Conservation (phyloP, 208 protist genomes). For the Crithidia bombi region DNA sequence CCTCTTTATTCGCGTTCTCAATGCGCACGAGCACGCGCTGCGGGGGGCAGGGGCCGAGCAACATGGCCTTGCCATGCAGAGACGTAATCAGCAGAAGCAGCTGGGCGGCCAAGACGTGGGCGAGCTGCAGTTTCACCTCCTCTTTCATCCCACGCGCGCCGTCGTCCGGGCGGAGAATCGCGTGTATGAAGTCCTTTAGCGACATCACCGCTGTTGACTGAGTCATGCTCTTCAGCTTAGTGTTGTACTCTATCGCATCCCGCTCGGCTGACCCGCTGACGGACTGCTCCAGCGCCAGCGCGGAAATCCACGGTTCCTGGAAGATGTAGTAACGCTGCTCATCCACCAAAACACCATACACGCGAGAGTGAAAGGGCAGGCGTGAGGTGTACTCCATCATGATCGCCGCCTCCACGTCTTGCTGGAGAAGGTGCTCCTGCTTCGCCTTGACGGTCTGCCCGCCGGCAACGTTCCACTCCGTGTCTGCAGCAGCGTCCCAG, state of each 20-base stretch:
- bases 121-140: conserved; percentile 63
- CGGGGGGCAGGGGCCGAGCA: conserved; percentile 78
- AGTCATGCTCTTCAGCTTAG: conserved; percentile 48
- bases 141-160: conserved; percentile 27
- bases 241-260: conserved; percentile 54
- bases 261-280: conserved; percentile 34
- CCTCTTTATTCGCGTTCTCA: conserved; percentile 28
- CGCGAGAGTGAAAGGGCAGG: conserved; percentile 68
- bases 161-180: conserved; percentile 40
- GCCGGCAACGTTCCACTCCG: conserved; percentile 3
- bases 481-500: conserved; percentile 12
- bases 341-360: conserved; percentile 80
- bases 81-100: conserved; percentile 71
- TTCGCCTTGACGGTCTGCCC: conserved; percentile 40
- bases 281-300: conserved; percentile 61
- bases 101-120: conserved; percentile 69
- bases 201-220: conserved; percentile 60
- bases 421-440: conserved; percentile 53
- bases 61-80: conserved; percentile 78
- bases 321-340: conserved; percentile 84
- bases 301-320: conserved; percentile 80
- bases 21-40: conserved; percentile 75
- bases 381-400: conserved; percentile 81
- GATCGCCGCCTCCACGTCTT: conserved; percentile 77
- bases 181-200: conserved; percentile 78